These are phyloP conservation scores for Rhodotorula sp. DNA, from an alignment of 1,284 basidiomycete species.

Conservation along the genomic window DNA sequence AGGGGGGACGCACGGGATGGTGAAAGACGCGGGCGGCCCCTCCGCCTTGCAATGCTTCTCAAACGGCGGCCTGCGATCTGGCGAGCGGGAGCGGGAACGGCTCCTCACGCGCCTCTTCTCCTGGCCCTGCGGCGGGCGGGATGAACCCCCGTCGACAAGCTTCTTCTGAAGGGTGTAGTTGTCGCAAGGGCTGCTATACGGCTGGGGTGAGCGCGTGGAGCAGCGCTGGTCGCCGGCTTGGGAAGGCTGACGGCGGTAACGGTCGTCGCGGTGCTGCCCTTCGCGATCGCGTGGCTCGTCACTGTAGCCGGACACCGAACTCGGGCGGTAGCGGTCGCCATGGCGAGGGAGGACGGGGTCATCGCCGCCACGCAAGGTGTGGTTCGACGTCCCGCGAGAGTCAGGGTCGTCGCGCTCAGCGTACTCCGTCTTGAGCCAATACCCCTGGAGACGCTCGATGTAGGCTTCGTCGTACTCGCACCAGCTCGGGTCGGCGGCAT, in stretches of 20 bases:
- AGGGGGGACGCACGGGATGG: neutral
- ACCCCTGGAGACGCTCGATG: neutral
- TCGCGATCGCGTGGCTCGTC: neutral
- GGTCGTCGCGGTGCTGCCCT: neutral
- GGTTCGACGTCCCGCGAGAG: too few relatives aligned
- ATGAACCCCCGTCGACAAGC: too few relatives aligned
- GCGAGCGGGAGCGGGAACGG: too few relatives aligned
- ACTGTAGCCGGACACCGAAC: too few relatives aligned
- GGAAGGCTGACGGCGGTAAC: too few relatives aligned
- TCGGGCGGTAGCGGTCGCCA: too few relatives aligned
- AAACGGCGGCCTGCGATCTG: too few relatives aligned
- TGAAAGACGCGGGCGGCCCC: neutral
- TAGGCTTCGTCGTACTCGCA: neutral
- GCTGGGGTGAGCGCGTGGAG: neutral
- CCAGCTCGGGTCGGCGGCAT: neutral
- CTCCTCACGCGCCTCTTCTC: too few relatives aligned
- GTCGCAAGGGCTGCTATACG: too few relatives aligned
- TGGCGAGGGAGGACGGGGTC: too few relatives aligned
- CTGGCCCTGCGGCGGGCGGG: too few relatives aligned
- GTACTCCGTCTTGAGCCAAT: neutral
- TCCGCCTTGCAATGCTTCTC: accelerated
- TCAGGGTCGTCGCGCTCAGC: neutral
- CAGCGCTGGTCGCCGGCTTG: neutral
- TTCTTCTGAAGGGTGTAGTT: too few relatives aligned
- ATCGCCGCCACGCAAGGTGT: neutral